These are phyloP conservation scores for Pseudisothecium myosuroides DNA, from an alignment of 225 moss, liverwort and hornwort species.

Conservation along the genomic window DNA sequence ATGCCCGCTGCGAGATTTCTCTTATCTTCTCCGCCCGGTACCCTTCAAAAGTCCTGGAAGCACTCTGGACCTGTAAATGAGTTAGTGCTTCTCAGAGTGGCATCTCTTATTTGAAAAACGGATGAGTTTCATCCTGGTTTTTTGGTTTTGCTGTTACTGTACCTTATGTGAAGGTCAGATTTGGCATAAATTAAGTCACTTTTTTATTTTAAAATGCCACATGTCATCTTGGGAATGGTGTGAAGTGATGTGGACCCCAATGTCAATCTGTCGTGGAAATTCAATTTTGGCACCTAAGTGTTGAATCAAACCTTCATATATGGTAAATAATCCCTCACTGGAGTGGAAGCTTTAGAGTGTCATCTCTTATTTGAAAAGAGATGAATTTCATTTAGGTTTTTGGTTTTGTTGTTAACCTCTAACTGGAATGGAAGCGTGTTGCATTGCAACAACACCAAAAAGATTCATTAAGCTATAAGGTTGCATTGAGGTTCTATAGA, in stretches of 20 bases:
- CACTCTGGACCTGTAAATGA: background rate
- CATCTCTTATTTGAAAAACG: background rate
- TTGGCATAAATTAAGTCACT: too few relatives aligned
- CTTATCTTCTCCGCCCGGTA: background rate
- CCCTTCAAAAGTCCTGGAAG: background rate
- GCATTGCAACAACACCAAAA: background rate
- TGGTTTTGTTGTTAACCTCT: background rate
- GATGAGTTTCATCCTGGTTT: background rate
- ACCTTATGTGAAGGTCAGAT: too few relatives aligned
- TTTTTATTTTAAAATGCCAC: too few relatives aligned
- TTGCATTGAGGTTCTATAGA: background rate
- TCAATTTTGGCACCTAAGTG: too few relatives aligned
- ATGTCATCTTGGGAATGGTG: too few relatives aligned
- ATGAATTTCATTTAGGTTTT: background rate
- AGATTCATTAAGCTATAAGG: background rate
- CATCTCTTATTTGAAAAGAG: background rate
- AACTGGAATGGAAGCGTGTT: fast-evolving
- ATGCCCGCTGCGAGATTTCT: background rate
- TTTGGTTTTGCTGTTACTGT: too few relatives aligned
- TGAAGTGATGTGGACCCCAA: too few relatives aligned
- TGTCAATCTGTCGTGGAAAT: too few relatives aligned
- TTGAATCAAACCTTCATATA: too few relatives aligned
- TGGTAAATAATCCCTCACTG: too few relatives aligned
- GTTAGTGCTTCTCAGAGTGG: background rate
- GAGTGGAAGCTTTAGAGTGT: too few relatives aligned